Evolutionary conservation across 73 alveolate species (phyloP).

Genomic region (Blepharisma japonicum): DNA sequence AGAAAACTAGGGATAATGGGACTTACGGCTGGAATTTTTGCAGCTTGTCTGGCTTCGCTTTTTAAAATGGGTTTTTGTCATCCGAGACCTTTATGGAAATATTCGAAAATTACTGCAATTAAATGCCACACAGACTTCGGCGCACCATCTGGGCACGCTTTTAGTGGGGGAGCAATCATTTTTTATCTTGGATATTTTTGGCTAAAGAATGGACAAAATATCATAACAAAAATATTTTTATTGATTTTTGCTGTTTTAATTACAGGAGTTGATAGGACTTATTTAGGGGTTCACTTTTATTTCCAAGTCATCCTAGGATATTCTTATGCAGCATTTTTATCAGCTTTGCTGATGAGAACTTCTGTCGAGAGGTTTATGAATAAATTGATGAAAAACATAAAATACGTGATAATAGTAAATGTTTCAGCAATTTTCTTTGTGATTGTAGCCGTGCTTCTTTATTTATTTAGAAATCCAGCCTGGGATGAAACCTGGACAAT

Average conservation of each 20-base stretch:
- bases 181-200: neutral
- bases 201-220: neutral
- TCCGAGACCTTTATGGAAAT: slow-evolving; percentile 25
- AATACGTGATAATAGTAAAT: neutral
- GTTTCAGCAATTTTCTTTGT: neutral
- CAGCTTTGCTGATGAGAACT: neutral
- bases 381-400: neutral
- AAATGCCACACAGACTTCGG: slow-evolving; percentile 16
- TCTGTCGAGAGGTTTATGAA: neutral
- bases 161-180: slow-evolving; percentile 7
- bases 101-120: neutral
- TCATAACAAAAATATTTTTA: neutral
- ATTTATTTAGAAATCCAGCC: neutral
- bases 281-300: slow-evolving; percentile 13
- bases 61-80: slow-evolving; percentile 9
- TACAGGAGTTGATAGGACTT: neutral
- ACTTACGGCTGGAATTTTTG: neutral
- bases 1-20: neutral
- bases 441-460: neutral
- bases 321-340: slow-evolving; percentile 15
- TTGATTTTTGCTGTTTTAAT: neutral
- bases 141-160: slow-evolving; percentile 18
- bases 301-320: slow-evolving; percentile 14
- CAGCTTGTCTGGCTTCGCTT: neutral
- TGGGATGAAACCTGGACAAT: neutral